Conservation (phyloP, 139 green algal species). For the Prasinococcaceae sp. region DNA sequence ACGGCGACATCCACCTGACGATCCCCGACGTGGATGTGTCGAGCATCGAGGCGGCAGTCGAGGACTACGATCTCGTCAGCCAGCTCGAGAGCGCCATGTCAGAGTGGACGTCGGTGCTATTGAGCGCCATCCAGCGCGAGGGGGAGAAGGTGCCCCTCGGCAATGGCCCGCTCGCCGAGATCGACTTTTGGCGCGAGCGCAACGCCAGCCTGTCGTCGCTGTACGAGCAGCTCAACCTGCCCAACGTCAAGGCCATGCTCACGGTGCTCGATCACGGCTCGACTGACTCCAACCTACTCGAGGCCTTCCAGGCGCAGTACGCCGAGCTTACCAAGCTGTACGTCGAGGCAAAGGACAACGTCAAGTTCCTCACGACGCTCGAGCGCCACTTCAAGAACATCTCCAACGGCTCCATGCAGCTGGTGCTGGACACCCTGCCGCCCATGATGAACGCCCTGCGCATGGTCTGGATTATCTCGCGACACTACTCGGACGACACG, state of each 20-base stretch:
- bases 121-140: slow-evolving; percentile 15
- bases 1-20: slow-evolving; percentile 39
- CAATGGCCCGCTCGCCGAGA: slow-evolving; percentile 61
- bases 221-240: slow-evolving; percentile 70
- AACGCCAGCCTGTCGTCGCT: slow-evolving; percentile 51
- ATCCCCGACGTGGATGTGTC: slow-evolving; percentile 36
- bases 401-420: slow-evolving; percentile 12
- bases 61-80: slow-evolving; percentile 1
- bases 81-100: slow-evolving; percentile 41
- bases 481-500: slow-evolving; percentile 67
- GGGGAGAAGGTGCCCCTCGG: slow-evolving; percentile 29
- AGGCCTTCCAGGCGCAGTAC: slow-evolving; percentile 33
- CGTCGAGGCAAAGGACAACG: slow-evolving; percentile 70
- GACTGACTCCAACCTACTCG: slow-evolving; percentile 53
- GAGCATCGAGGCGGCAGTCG: background rate
- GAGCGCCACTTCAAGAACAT: slow-evolving; percentile 73
- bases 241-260: slow-evolving; percentile 39
- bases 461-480: slow-evolving; percentile 84
- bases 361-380: slow-evolving; percentile 82
- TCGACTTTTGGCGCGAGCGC: slow-evolving; percentile 69
- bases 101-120: slow-evolving; percentile 35
- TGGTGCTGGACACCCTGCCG: slow-evolving; percentile 57
- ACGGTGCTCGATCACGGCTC: slow-evolving; percentile 21
- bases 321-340: slow-evolving; percentile 54
- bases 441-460: slow-evolving; percentile 79